Evolutionary conservation across 2,329 filamentous ascomycete genomes (phyloP).

Genomic region (Neofusicoccum cordaticola): DNA sequence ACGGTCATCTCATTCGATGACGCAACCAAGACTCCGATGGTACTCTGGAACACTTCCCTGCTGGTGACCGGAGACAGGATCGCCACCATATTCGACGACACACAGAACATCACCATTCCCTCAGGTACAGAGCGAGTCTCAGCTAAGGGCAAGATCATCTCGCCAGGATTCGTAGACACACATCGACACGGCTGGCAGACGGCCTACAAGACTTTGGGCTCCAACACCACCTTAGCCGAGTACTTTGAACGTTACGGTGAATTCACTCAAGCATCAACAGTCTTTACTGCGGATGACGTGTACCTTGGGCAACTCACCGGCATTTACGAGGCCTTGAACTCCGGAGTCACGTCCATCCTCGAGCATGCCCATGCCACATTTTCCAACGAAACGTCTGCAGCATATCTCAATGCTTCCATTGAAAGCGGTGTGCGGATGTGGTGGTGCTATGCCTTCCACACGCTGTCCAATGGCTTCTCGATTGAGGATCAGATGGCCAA

Average conservation of each 20-base stretch:
- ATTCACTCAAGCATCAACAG: not conserved
- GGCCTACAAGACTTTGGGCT: conserved; percentile 51
- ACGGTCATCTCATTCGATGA: conserved; percentile 45
- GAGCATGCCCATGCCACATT: conserved; percentile 53
- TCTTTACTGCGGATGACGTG: conserved; percentile 24
- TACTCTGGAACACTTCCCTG: conserved; percentile 43
- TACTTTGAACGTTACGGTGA: conserved; percentile 18
- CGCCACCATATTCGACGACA: conserved; percentile 28
- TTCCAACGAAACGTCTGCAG: conserved; percentile 42
- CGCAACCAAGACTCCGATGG: conserved; percentile 30
- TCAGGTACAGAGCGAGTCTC: conserved; percentile 43
- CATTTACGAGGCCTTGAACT: conserved; percentile 50
- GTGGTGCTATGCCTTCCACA: conserved; percentile 46
- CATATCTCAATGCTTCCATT: conserved; percentile 47
- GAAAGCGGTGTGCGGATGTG: conserved; percentile 48
- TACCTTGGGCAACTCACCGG: conserved; percentile 34
- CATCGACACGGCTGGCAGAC: conserved; percentile 54
- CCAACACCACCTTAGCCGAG: conserved; percentile 44
- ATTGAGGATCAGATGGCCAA: conserved; percentile 17
- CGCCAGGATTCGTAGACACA: conserved; percentile 57
- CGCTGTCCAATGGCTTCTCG: conserved; percentile 23
- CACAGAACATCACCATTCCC: conserved; percentile 26
- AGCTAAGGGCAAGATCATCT: conserved; percentile 49
- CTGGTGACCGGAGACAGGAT: conserved; percentile 42
- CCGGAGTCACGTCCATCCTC: conserved; percentile 52